phyloP scores from a whole-genome alignment of 2,329 filamentous ascomycete genomes.

The Fusarium sp. region DNA sequence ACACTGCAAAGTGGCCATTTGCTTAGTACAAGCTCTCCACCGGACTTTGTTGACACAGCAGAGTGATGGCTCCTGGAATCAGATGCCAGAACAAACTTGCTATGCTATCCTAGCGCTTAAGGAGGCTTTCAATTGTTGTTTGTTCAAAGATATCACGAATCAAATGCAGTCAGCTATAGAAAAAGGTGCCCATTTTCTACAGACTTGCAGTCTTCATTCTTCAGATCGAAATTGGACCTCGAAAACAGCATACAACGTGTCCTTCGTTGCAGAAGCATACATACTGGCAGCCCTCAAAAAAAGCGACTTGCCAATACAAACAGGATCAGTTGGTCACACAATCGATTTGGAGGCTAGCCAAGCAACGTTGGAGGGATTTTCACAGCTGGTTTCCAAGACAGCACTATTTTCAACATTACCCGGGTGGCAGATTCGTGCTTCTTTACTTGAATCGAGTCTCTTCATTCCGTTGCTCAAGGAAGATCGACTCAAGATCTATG shows the following conservation, averaged over 20 bases:
- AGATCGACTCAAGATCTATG: neutral
- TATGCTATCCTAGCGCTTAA: neutral
- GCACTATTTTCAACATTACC: neutral
- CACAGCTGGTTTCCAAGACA: neutral
- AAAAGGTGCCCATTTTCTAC: neutral
- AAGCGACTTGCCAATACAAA: fast-evolving
- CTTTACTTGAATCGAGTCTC: neutral
- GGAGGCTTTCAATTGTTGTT: neutral
- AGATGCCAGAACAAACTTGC: neutral
- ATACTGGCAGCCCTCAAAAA: neutral
- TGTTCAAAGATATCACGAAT: neutral
- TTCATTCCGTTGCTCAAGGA: neutral
- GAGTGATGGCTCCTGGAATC: neutral
- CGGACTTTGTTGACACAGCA: neutral
- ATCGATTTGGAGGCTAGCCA: neutral
- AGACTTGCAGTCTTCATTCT: fast-evolving
- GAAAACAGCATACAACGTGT: conserved; percentile 5
- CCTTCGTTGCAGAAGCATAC: conserved; percentile 6
- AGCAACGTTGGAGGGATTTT: neutral
- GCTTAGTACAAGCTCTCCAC: neutral
- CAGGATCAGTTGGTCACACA: neutral
- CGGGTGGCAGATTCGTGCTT: neutral
- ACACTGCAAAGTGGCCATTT: neutral
- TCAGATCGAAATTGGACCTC: conserved; percentile 1
- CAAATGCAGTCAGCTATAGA: neutral